Base-by-base conservation (phyloP, 768 basidiomycete species). In the Porphyrellus cyaneotinctus region DNA sequence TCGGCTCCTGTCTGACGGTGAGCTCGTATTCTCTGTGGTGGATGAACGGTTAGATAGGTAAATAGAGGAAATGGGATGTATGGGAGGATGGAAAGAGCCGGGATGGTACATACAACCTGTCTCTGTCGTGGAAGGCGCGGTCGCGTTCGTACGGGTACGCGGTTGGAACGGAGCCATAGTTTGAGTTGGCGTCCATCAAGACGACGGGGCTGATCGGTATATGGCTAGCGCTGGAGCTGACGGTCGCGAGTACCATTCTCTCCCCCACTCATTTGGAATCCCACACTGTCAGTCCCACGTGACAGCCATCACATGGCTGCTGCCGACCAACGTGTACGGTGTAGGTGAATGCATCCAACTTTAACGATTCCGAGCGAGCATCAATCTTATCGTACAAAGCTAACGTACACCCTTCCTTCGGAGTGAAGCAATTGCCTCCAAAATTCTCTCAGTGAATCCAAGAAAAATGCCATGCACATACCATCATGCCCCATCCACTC, bases 1-100 rank as follows among this genome's bases (percentile, higher is more conserved):
- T 91, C 3, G 93, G 93, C 70, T 95, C 88, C 67, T 95, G 92
- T 45, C 92, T 78, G 51, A 95, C 86, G 31, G 78, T 82, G 61
- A 95, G 82, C 52, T 93, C 85, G 68, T 95, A 95, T 53, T 88
- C 82, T 67, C 92, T 93, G 71, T 15, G 23, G 18, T 11, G n/a
- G 56, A 28, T 9, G 26, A 28, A 4, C 5, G 9, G 9, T 28
- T 9, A 28, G 26, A 28, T 9, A 28, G 5, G n/a, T n/a, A n/a
- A n/a, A n/a, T n/a, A 9, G 9, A 28, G 26, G 9, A 28, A 9
- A 9, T 28, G 26, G n/a, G 47, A 15, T 18, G 17, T n/a, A n/a
- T n/a, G 18, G 49, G 51, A 46, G 33, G 56, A 54, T 36, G 55
- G 54, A 36, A 51, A 20, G 50, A 54, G 32, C 33, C 45, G 44